Base-by-base conservation (phyloP, 148 eudicot species). In the Agrostemma githago region DNA sequence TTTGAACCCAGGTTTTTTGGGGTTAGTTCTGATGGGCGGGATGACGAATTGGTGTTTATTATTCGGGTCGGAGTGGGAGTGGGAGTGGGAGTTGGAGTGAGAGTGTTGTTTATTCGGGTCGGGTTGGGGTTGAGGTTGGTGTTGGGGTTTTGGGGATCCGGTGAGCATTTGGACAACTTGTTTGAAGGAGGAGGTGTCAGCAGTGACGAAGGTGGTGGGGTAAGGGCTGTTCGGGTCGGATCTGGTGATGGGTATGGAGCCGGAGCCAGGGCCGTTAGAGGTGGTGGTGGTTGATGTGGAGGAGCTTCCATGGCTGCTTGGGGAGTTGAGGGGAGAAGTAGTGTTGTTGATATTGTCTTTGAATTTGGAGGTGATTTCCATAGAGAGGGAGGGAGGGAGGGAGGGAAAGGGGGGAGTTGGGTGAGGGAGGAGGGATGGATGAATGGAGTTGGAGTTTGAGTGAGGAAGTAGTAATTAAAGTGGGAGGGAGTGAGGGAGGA, bases 101-200 rank as follows among this genome's bases (percentile, higher is more conserved):
- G 41, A 46, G 77, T 74, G 54, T 82, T 26, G 34, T 26, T 26
- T 26, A 70, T 51, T 77, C 0, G 56, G 69, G 56, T 17, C 63
- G 65, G 11, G 58, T 19, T 53, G 71, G 65, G 11, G 58, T 19
- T 53, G 71, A 39, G 58, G 63, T 16, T 26, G 46, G 59, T 26
- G 46, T 9, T 26, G 0, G 12, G 7, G 11, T 6, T 72, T 80
- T 16, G 93, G 62, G 42, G 96, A 86, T n/a, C 98, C 98, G 44
- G 98, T 94, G 11, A 94, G 89, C 90, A 88, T 84, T 57, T 93
- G 98, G 58, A 93, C 98, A 0, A 93, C 95, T 61, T 91, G 91
- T 72, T 93, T 94, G 86, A 94, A 94, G 11, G 88, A 79, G 34
- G 87, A 46, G 62, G 93, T 80, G 79, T 91, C 91, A 0, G 98